Evolutionary conservation across 345 rosid species (phyloP).

Genomic region (Combretum micranthum): DNA sequence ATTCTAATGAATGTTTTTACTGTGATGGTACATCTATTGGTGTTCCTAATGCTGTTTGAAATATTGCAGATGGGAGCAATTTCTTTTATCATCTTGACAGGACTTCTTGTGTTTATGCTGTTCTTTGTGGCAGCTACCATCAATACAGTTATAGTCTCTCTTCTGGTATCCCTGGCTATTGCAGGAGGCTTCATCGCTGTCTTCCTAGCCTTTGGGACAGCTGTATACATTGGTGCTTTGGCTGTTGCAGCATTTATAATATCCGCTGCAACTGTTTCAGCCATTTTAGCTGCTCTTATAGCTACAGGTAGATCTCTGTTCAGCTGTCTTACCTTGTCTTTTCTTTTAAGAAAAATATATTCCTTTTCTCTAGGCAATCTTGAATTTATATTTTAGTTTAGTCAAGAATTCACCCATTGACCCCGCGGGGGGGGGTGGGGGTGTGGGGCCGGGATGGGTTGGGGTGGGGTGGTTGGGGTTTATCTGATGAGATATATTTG

Average conservation of each 20-base stretch:
- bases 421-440: too few species aligned
- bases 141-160: constrained; percentile 65
- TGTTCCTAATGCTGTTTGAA: not conserved
- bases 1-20: not conserved
- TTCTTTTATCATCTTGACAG: constrained; percentile 59
- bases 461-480: too few species aligned
- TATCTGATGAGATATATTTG: too few species aligned
- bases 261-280: constrained; percentile 54
- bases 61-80: constrained; percentile 71
- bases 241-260: constrained; percentile 63
- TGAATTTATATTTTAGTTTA: not conserved
- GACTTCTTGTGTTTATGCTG: constrained; percentile 59
- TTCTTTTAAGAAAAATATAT: not conserved
- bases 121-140: constrained; percentile 75
- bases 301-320: constrained; percentile 46
- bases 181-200: constrained; percentile 87
- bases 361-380: not conserved
- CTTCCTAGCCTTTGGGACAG: constrained; percentile 59
- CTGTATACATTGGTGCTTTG: constrained; percentile 71
- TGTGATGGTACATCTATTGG: not conserved
- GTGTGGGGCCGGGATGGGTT: too few species aligned
- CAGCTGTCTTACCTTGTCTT: not conserved
- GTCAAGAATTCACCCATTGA: not conserved
- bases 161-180: constrained; percentile 73
- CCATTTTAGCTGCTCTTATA: constrained; percentile 43